A percentile compares a stretch with the other conserved stretches of the same genome.
phyloP scores from a whole-genome alignment of 2,329 filamentous ascomycete genomes.

The Colletotrichum sp. region DNA sequence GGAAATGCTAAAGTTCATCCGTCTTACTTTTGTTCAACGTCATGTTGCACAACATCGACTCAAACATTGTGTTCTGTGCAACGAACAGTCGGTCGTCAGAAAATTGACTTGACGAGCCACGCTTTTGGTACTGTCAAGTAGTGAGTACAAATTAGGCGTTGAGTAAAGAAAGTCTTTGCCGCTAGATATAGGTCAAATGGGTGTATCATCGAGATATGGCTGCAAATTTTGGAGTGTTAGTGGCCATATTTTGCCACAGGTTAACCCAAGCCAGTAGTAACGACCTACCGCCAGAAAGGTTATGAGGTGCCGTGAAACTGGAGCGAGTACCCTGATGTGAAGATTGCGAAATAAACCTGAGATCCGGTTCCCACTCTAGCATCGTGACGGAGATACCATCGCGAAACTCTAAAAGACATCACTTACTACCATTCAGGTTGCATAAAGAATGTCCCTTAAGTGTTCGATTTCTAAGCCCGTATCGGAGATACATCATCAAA shows the following conservation, averaged over 20 bases:
- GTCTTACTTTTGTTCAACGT: neutral
- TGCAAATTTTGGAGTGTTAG: accelerated
- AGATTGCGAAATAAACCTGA: neutral
- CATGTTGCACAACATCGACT: neutral
- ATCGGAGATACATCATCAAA: neutral
- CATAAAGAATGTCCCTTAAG: neutral
- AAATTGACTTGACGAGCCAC: neutral
- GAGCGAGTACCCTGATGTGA: neutral
- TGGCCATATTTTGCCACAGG: accelerated
- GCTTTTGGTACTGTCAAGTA: neutral
- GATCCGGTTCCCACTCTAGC: accelerated
- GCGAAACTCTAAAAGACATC: neutral
- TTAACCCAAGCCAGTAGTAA: neutral
- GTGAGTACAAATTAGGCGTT: neutral
- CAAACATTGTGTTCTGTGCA: too few relatives aligned
- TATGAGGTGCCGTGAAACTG: neutral
- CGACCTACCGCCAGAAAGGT: neutral
- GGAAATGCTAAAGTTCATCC: neutral
- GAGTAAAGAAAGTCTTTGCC: neutral
- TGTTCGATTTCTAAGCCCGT: accelerated
- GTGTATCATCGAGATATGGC: neutral
- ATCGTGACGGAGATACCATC: neutral
- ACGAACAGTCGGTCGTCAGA: neutral
- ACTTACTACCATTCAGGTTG: neutral
- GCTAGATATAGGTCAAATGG: neutral